Percentiles rank a stretch among this genome's conserved stretches.
These are phyloP conservation scores for Brachypodium distachyon DNA, from an alignment of 202 grass and related monocot species.

Conservation along the genomic window DNA sequence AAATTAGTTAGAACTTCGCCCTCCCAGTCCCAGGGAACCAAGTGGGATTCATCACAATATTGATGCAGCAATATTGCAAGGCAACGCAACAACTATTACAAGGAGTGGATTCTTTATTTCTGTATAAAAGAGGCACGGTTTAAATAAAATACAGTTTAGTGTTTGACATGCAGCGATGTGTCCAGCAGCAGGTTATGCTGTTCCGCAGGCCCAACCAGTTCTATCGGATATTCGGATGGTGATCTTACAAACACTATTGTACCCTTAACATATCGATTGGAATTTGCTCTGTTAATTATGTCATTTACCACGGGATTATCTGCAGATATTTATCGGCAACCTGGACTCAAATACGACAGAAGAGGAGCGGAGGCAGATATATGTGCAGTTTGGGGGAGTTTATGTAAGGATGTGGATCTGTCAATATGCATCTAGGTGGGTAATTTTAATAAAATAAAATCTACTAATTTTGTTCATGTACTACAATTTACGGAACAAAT, in stretches of 20 bases:
- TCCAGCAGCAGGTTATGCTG: conserved; percentile 51
- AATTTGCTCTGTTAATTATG: conserved; percentile 14
- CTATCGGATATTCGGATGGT: conserved; percentile 63
- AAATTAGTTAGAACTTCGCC: too few relatives aligned
- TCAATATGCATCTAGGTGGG: conserved; percentile 81
- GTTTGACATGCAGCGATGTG: conserved; percentile 39
- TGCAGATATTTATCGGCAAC: conserved; percentile 98
- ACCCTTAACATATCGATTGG: conserved; percentile 21
- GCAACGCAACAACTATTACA: background rate
- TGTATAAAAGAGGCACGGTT: conserved; percentile 8
- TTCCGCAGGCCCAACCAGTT: conserved; percentile 59
- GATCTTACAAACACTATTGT: conserved; percentile 93
- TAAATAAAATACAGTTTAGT: background rate
- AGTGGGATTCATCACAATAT: too few relatives aligned
- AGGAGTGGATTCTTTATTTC: conserved; percentile 15
- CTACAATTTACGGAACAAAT: background rate
- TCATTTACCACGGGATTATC: conserved; percentile 28
- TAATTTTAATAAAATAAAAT: background rate
- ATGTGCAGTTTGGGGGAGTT: conserved; percentile 80
- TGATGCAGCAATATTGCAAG: conserved; percentile 17
- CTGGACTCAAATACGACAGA: conserved; percentile 89
- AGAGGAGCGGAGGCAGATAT: conserved; percentile 88
- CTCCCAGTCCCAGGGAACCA: too few relatives aligned
- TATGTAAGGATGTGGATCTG: conserved; percentile 97
- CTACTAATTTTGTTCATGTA: background rate